These are phyloP conservation scores for Flaveria bidentis DNA, from an alignment of 129 eudicot genomes.

Conservation along the genomic window DNA sequence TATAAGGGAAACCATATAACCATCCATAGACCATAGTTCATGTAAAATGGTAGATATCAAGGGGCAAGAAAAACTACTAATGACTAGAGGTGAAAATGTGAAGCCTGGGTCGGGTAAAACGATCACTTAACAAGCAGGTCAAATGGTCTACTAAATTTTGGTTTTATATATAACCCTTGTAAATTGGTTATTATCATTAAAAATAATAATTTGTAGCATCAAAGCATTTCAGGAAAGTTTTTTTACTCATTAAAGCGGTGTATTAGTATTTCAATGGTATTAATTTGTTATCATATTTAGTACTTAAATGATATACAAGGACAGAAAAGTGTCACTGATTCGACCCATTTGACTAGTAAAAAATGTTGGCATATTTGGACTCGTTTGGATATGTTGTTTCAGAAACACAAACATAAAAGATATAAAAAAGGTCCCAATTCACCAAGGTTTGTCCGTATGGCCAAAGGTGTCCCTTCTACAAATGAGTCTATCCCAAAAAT, in stretches of 20 bases:
- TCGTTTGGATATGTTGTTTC: background rate
- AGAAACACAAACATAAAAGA: background rate
- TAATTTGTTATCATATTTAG: background rate
- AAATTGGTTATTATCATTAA: background rate
- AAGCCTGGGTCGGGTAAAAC: background rate
- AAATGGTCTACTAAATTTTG: background rate
- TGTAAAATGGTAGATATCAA: conserved; percentile 1
- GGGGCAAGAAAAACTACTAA: background rate
- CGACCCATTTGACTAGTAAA: too few species aligned
- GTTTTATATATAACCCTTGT: background rate
- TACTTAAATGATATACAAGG: background rate
- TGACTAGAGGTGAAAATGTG: background rate
- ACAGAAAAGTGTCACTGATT: background rate
- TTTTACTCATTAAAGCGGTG: background rate
- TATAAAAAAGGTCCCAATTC: background rate
- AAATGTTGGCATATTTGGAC: background rate
- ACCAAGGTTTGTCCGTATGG: background rate
- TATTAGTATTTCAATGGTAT: background rate
- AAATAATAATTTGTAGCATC: background rate
- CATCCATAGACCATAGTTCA: background rate
- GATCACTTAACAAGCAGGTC: background rate
- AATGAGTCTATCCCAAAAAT: background rate
- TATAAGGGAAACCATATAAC: background rate
- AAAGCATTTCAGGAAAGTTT: background rate
- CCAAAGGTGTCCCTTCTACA: background rate